These are phyloP conservation scores for Syzygium jambos DNA, from an alignment of 345 rosid genomes.

Conservation along the genomic window DNA sequence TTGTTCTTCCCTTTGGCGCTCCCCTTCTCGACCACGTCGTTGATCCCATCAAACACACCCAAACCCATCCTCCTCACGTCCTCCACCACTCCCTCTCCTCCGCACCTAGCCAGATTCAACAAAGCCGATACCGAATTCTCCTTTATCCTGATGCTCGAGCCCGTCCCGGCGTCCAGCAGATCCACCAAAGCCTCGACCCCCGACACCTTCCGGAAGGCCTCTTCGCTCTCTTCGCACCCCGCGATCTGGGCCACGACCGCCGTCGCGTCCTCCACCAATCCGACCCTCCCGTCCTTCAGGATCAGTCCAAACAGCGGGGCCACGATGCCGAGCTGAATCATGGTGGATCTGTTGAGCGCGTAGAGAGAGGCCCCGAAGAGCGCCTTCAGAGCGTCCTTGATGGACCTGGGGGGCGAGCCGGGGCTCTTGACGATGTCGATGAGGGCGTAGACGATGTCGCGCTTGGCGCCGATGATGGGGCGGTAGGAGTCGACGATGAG, in stretches of 20 bases:
- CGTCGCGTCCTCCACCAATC: conserved; percentile 86
- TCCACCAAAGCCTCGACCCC: conserved; percentile 59
- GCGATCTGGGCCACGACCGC: conserved; percentile 90
- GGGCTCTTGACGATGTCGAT: conserved; percentile 42
- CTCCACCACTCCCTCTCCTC: conserved; percentile 34
- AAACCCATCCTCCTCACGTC: conserved; percentile 35
- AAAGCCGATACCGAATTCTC: conserved; percentile 77
- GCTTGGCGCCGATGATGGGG: conserved; percentile 72
- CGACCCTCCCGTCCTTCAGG: conserved; percentile 64
- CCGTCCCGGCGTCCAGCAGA: conserved; percentile 66
- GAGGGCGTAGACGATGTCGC: conserved; percentile 74
- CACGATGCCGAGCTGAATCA: conserved; percentile 62
- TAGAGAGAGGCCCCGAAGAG: conserved; percentile 64
- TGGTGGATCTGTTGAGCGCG: conserved; percentile 52
- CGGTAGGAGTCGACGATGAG: conserved; percentile 71
- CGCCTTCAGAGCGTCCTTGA: conserved; percentile 85
- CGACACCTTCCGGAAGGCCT: conserved; percentile 43
- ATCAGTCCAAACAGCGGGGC: conserved; percentile 54
- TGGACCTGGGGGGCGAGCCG: conserved; percentile 56
- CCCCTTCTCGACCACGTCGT: conserved; percentile 50
- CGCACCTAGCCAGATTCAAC: conserved; percentile 57
- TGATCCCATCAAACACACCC: conserved; percentile 48
- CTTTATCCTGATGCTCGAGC: conserved; percentile 48
- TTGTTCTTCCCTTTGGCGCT: conserved; percentile 58
- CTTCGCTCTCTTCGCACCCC: conserved; percentile 82